A percentile compares a stretch with the other conserved stretches of the same genome.
Conservation (phyloP, 495 filamentous ascomycete species). For the Evernia prunastri region DNA sequence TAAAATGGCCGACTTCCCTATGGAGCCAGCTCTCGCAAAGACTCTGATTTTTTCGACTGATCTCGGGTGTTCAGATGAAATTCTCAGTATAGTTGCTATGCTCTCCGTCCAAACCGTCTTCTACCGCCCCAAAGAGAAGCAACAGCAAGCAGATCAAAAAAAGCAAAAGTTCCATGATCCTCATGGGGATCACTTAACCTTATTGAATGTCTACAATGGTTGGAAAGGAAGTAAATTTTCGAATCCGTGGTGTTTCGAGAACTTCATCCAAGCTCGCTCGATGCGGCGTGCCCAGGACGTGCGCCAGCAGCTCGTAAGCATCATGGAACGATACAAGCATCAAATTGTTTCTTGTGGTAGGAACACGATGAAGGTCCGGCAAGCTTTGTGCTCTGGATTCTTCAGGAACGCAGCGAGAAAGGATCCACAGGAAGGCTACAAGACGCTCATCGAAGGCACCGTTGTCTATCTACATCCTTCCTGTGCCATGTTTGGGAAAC, state of each 20-base stretch:
- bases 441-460: slow-evolving; percentile 90
- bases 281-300: slow-evolving; percentile 91
- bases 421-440: slow-evolving; percentile 93
- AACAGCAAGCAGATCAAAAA: slow-evolving; percentile 92
- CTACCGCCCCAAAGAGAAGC: slow-evolving; percentile 94
- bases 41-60: slow-evolving; percentile 82
- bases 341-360: slow-evolving; percentile 74
- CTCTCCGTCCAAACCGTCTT: slow-evolving; percentile 78
- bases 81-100: slow-evolving; percentile 94
- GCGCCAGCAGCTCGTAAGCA: slow-evolving; percentile 81
- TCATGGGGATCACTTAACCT: slow-evolving; percentile 85
- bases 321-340: slow-evolving; percentile 85
- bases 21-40: slow-evolving; percentile 83
- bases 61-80: slow-evolving; percentile 83
- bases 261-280: slow-evolving; percentile 87
- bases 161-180: slow-evolving; percentile 97
- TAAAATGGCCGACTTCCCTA: slow-evolving; percentile 98
- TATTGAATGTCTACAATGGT: slow-evolving; percentile 92
- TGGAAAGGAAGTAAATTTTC: slow-evolving; percentile 81
- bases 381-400: slow-evolving; percentile 87
- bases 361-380: slow-evolving; percentile 80
- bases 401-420: slow-evolving; percentile 94
- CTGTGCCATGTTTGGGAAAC: slow-evolving; percentile 89
- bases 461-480: slow-evolving; percentile 90
- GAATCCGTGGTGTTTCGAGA: slow-evolving; percentile 92